Evolutionary conservation across 2,329 filamentous ascomycete species (phyloP), one percentile per base, ranked within the genome.

Genomic region (Capronia coronata): DNA sequence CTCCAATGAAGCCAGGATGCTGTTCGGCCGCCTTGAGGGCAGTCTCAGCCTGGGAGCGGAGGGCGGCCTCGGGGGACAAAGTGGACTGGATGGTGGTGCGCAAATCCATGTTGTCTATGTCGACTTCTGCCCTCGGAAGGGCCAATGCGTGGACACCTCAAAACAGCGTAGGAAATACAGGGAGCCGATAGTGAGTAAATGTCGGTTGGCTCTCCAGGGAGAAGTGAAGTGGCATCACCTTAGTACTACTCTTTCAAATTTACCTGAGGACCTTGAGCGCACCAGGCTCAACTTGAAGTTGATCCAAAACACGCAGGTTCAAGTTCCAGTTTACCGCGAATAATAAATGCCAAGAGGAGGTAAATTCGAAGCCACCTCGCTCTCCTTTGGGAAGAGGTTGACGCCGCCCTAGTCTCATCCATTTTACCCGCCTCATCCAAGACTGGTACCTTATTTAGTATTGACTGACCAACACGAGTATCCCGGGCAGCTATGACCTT

Each of bases 1-100:
- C 87, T 69, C 93, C 87, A 66, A 87, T 84, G 70, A 98, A 97
- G 59, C 90, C 90, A 54, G 86, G 77, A 69, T 90, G 84, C 62
- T 87, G 83, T 74, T 97, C 91, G 67, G 93, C 88, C 89, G 96
- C 63, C 76, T 80, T 82, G 59, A 84, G 69, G 63, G 83, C 79
- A 62, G 77, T 65, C 70, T 83, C 80, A 52, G 80, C 80, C 67
- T 82, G 77, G 62, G 76, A 74, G 62, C 80, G 73, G 62, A 71
- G 75, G 59, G 79, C 76, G 56, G 78, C 75, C 71, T 83, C 80
- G 57, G 77, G 65, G 64, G 81, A 78, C 60, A 84, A 74, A 49
- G 80, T 83, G 62, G 77, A 75, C 68, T 79, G 74, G 64, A 84
- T 82, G 65, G 80, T 77, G 69, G 76, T 75, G 67, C 80, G 72